Percentiles rank a stretch among this genome's conserved stretches.
phyloP scores from a whole-genome alignment of 768 basidiomycete genomes.

The Termitomyces sp. region DNA sequence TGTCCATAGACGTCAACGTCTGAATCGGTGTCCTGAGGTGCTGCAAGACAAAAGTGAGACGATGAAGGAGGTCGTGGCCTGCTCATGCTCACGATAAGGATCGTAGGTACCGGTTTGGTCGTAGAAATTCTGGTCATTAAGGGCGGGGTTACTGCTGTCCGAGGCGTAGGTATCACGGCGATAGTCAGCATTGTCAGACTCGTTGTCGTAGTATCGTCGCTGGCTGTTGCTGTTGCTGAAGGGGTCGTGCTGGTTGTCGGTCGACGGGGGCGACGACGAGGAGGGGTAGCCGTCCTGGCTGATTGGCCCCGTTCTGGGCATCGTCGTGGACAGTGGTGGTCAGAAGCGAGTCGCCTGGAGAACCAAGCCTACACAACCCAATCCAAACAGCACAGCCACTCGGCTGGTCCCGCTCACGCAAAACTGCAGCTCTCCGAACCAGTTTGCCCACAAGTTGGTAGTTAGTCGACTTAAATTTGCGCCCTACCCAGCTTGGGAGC shows the following conservation, averaged over 20 bases:
- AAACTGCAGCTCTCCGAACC: neutral
- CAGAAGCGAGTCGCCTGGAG: slow-evolving; percentile 18
- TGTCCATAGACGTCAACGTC: slow-evolving; percentile 72
- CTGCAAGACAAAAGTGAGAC: slow-evolving; percentile 32
- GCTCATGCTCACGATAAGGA: slow-evolving; percentile 46
- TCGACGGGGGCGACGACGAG: slow-evolving; percentile 50
- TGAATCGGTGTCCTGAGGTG: slow-evolving; percentile 80
- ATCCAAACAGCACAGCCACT: slow-evolving; percentile 15
- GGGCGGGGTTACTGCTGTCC: slow-evolving; percentile 60
- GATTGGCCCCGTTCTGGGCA: slow-evolving; percentile 49
- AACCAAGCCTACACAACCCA: slow-evolving; percentile 10
- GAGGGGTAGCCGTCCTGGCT: slow-evolving; percentile 66
- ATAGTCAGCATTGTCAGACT: slow-evolving; percentile 66
- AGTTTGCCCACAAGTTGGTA: no score
- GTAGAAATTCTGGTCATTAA: slow-evolving; percentile 63
- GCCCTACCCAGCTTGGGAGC: no score
- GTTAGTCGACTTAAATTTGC: no score
- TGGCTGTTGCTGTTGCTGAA: slow-evolving; percentile 47
- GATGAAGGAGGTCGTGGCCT: neutral
- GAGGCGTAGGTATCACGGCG: slow-evolving; percentile 69
- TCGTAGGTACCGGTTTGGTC: slow-evolving; percentile 64
- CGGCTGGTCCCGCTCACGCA: slow-evolving; percentile 6
- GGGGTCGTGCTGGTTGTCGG: slow-evolving; percentile 64
- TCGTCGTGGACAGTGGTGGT: slow-evolving; percentile 34
- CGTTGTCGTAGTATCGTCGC: slow-evolving; percentile 68